Evolutionary conservation across 257 asterid genomes (phyloP).

Genomic region (Plectranthus barbatus): DNA sequence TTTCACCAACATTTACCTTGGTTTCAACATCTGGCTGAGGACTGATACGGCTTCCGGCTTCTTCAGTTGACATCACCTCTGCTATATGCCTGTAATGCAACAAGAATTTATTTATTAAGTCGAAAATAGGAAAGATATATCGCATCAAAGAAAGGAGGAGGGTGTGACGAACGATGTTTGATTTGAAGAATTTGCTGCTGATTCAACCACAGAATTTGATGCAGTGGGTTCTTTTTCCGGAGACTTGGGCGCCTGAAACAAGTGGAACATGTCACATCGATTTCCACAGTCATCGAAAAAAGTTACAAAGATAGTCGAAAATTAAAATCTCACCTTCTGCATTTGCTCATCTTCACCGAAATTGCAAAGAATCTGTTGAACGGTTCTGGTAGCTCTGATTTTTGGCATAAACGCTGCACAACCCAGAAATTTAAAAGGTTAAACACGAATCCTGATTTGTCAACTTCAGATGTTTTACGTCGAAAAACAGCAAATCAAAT

Average conservation of each 20-base stretch:
- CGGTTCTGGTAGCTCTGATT: slow-evolving; percentile 60
- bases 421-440: slow-evolving; percentile 6
- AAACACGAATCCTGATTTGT: not conserved
- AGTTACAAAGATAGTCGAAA: not conserved
- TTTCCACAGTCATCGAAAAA: not conserved
- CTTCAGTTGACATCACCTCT: slow-evolving; percentile 13
- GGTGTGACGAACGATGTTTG: slow-evolving; percentile 27
- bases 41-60: slow-evolving; percentile 10
- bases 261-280: not conserved
- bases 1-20: slow-evolving; percentile 18
- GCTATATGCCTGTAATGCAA: slow-evolving; percentile 6
- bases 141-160: not conserved
- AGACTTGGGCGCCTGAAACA: slow-evolving; percentile 29
- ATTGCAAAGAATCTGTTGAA: slow-evolving; percentile 53
- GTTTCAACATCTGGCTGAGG: slow-evolving; percentile 22
- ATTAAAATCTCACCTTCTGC: slow-evolving; percentile 45
- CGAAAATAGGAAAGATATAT: not conserved
- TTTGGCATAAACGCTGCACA: slow-evolving; percentile 76
- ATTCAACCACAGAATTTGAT: slow-evolving; percentile 28
- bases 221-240: slow-evolving; percentile 11
- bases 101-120: not conserved
- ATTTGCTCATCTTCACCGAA: slow-evolving; percentile 45
- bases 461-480: not conserved
- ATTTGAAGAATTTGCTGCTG: slow-evolving; percentile 17
- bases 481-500: not conserved